Percentiles rank a stretch among this genome's conserved stretches.
phyloP scores from a whole-genome alignment of 176 grass and related monocot genomes.

The Juncus effusus region DNA sequence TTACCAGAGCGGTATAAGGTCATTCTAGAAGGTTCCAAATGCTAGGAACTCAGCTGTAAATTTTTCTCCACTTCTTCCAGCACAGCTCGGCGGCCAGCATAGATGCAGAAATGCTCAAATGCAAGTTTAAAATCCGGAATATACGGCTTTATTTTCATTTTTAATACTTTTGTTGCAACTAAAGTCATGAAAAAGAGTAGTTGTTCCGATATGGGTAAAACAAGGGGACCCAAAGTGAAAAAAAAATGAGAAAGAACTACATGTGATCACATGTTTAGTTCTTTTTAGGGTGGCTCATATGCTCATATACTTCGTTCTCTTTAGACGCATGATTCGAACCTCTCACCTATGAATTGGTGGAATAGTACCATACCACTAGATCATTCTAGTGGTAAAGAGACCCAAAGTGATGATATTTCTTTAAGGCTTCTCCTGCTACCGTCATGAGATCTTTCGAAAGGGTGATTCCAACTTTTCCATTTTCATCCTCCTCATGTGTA shows the following conservation, averaged over 20 bases:
- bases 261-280: too few relatives aligned
- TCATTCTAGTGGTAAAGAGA: too few relatives aligned
- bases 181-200: constrained; percentile 28
- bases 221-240: constrained; percentile 34
- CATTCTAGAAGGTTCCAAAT: constrained; percentile 41
- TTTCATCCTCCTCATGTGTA: constrained; percentile 24
- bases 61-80: constrained; percentile 42
- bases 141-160: constrained; percentile 42
- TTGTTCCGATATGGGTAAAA: constrained; percentile 40
- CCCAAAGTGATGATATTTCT: constrained; percentile 40
- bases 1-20: constrained; percentile 36
- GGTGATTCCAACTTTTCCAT: constrained; percentile 23
- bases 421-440: constrained; percentile 37
- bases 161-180: constrained; percentile 32
- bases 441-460: constrained; percentile 39
- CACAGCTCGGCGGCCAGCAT: constrained; percentile 32
- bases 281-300: too few relatives aligned
- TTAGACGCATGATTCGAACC: too few relatives aligned
- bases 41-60: constrained; percentile 24
- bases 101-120: constrained; percentile 47
- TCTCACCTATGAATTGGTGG: too few relatives aligned
- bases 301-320: too few relatives aligned
- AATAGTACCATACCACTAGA: too few relatives aligned
- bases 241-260: too few relatives aligned
- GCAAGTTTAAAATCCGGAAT: constrained; percentile 42